phyloP scores from a whole-genome alignment of 169 alveolate genomes.

The Plasmodium knowlesi region DNA sequence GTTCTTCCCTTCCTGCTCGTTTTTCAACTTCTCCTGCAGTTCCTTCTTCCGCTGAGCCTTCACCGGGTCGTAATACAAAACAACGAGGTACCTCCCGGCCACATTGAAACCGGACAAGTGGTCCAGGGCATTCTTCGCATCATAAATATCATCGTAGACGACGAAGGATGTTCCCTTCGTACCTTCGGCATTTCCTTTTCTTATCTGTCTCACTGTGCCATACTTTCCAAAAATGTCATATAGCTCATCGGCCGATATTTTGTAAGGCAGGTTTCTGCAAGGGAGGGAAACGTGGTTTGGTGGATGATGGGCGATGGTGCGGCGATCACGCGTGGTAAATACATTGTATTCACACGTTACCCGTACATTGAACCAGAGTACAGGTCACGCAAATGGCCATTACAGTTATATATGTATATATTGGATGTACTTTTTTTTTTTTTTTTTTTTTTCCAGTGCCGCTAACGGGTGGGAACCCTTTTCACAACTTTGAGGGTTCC shows the following conservation, averaged over 20 bases:
- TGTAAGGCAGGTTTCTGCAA: constrained; percentile 88
- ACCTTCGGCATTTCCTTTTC: constrained; percentile 94
- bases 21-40: constrained; percentile 86
- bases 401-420: background rate
- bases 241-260: constrained; percentile 95
- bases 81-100: constrained; percentile 95
- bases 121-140: constrained; percentile 99
- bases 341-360: background rate
- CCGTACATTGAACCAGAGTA: background rate
- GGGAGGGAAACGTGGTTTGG: background rate
- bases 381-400: background rate
- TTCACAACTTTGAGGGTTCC: background rate
- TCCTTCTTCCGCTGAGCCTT: constrained; percentile 88
- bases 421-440: background rate
- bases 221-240: constrained; percentile 98
- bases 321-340: background rate
- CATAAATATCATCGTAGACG: constrained; percentile 98
- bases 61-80: constrained; percentile 89
- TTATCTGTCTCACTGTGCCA: constrained; percentile 98
- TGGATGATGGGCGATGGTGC: background rate
- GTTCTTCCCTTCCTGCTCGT: constrained; percentile 72
- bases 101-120: constrained; percentile 98
- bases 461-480: background rate
- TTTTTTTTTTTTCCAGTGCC: background rate
- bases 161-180: constrained; percentile 98